These are phyloP conservation scores for Trichoderma erinaceum DNA, from an alignment of 495 filamentous ascomycete genomes.

Conservation along the genomic window DNA sequence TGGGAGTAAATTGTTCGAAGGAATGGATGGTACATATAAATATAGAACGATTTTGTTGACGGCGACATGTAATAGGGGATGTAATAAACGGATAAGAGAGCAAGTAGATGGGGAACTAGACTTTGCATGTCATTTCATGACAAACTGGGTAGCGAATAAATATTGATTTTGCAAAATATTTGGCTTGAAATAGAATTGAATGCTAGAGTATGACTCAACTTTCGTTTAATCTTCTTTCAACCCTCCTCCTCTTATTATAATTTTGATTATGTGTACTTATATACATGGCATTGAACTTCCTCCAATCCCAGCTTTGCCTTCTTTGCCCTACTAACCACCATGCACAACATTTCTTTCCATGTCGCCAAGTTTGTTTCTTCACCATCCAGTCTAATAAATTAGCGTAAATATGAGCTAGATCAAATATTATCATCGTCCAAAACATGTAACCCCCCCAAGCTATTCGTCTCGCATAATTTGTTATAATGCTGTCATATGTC, in stretches of 20 bases:
- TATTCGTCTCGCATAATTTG: too few species aligned
- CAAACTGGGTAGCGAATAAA: background rate
- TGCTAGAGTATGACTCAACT: background rate
- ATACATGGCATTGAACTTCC: too few species aligned
- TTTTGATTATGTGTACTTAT: background rate
- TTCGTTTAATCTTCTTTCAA: background rate
- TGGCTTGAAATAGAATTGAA: background rate
- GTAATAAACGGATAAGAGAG: background rate
- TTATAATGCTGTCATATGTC: too few species aligned
- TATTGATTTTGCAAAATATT: background rate
- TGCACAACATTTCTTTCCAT: too few species aligned
- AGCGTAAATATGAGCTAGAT: too few species aligned
- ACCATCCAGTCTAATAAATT: too few species aligned
- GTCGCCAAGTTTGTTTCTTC: too few species aligned
- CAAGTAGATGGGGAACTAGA: background rate
- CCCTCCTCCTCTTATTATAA: background rate
- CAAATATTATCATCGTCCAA: too few species aligned
- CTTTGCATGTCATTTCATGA: background rate
- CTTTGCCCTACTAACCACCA: too few species aligned
- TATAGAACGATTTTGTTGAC: background rate
- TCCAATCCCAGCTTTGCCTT: too few species aligned
- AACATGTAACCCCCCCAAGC: too few species aligned
- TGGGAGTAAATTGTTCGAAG: conserved; percentile 45
- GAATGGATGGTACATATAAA: background rate
- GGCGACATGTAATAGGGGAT: background rate